Base-by-base conservation (phyloP, 2,329 filamentous ascomycete species). In the Dothistroma pini region DNA sequence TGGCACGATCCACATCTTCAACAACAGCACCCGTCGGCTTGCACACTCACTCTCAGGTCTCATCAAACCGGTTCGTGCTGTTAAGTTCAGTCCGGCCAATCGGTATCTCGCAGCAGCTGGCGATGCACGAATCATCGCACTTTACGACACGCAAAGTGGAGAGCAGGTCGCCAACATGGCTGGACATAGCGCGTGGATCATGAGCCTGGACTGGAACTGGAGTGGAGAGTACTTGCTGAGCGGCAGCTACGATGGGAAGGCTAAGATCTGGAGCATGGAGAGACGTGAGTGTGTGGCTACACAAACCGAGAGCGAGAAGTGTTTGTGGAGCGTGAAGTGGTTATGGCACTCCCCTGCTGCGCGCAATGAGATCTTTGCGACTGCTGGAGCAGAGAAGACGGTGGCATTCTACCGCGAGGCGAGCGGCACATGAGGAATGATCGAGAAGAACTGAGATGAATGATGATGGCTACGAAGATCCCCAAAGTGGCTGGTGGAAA, bases 181-280 rank as follows among this genome's bases (percentile, higher is more conserved):
- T 0, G 91, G 89, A 0, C 90, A 93, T 74, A 83, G 85, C 0
- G 89, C 90, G 5, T 99, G 93, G 95, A 87, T 99, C 67, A 89
- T 93, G 63, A 89, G 89, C 34, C 80, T 97, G 49, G 91, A 96
- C 74, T 99, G 93, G 91, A 97, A 89, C 74, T 86, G 90, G 71
- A 96, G 90, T 4, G 95, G 95, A 53, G 93, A 97, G 77, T 96
- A 90, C 75, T 80, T 99, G 12, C 81, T 97, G 2, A 96, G 89
- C 71, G 91, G 91, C 80, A 61, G 59, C 4, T 91, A 96, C 75
- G 93, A 97, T 72, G 93, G 95, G 41, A 97, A 96, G 76, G 91
- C 90, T 63, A 97, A 96, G 77, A 90, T 97, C 32, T 99, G 95
- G 95, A 93, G 91, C 32, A 85, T 97, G 61, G 92, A 96, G 70